phyloP scores from a whole-genome alignment of 306 rosid genomes.

The Rosa chinensis region DNA sequence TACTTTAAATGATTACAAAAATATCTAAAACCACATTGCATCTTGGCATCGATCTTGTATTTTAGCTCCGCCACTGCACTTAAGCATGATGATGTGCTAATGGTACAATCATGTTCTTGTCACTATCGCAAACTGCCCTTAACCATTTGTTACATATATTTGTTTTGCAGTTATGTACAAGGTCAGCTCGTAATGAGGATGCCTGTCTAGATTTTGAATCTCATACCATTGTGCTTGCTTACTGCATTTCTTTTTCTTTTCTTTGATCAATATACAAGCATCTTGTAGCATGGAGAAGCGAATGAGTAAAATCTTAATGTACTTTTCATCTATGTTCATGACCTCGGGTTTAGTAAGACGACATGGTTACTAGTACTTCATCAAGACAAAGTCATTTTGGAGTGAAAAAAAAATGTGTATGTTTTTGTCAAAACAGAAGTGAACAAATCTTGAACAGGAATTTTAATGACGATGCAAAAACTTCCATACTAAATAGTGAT shows the following conservation, averaged over 20 bases:
- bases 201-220: constrained; percentile 28
- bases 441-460: not conserved
- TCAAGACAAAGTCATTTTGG: not conserved
- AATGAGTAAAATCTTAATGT: not conserved
- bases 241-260: not conserved
- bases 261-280: not conserved
- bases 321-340: not conserved
- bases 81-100: not conserved
- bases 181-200: constrained; percentile 70
- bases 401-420: not conserved
- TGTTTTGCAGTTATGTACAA: constrained; percentile 51
- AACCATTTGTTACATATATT: not conserved
- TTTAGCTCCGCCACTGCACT: not conserved
- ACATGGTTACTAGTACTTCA: constrained; percentile 6
- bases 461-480: not conserved
- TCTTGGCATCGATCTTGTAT: not conserved
- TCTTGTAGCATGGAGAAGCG: not conserved
- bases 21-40: not conserved
- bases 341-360: not conserved
- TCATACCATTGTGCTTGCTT: not conserved
- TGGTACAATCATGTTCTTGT: not conserved
- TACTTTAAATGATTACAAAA: not conserved
- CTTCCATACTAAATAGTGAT: not conserved
- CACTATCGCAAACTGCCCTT: not conserved
- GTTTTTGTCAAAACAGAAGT: not conserved